Base-by-base conservation (phyloP, 345 rosid species). In the Capsella bursapastoris region DNA sequence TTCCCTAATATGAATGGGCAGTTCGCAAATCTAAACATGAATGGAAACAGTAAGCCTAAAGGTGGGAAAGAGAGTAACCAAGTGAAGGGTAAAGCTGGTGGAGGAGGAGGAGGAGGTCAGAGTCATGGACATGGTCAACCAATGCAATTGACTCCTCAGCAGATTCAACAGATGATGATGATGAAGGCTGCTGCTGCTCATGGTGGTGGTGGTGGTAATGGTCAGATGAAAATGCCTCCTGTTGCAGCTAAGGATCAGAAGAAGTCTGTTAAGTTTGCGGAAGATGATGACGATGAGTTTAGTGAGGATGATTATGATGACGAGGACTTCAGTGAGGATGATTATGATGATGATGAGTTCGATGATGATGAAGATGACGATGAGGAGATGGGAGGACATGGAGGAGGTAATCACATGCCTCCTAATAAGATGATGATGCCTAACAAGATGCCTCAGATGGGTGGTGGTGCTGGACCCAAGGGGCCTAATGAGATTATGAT, bases 221-320 rank as follows among this genome's bases (percentile, higher is more conserved):
- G 81, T 6, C 77, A 73, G 69, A 76, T 68, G 55, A 53, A 27
- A 41, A 56, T 70, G 63, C 81, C 77, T 2, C 78, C 85, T 14
- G 6, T 67, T 44, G 74, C 64, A 0, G 29, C 81, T 31, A 91
- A 84, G 40, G 86, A 82, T 7, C 83, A 89, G 66, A 95, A 88
- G 74, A 95, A 90, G 77, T 63, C 90, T 11, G 97, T 86, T 12
- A 88, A 84, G 82, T 95, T 90, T 64, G 82, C 81, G 7, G 58
- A 86, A 71, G 86, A 84, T 9, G 82, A 84, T 25, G 82, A 83
- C 12, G 89, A 82, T 44, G 82, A 79, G 8, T 82, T 75, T 8
- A 68, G 70, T 40, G 80, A 70, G 0, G 90, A 81, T 70, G 81
- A 57, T 14, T 67, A 76, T 55, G 90, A 83, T 63, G 81, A 78